Percentiles rank a stretch among this genome's conserved stretches.
Conservation (phyloP, 768 basidiomycete genomes). For the Sporobolomyces roseus region DNA sequence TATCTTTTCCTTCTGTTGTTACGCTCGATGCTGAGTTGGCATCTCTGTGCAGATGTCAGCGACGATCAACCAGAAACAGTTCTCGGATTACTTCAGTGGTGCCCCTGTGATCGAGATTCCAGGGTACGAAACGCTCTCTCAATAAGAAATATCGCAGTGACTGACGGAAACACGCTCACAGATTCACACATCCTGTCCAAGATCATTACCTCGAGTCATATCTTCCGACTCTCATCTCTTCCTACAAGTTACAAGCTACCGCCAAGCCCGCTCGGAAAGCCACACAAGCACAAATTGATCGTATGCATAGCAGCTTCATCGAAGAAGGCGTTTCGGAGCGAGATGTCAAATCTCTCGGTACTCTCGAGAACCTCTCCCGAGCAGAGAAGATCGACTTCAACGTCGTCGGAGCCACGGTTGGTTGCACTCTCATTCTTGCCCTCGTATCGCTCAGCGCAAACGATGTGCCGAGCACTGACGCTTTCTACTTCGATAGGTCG, state of each 20-base stretch:
- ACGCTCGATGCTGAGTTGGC: not conserved
- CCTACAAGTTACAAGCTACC: conserved; percentile 47
- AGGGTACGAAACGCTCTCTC: conserved; percentile 59
- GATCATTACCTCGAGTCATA: conserved; percentile 77
- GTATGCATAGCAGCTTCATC: conserved; percentile 56
- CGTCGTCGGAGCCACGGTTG: conserved; percentile 65
- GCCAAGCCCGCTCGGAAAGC: conserved; percentile 51
- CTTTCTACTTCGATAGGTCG: conserved; percentile 7
- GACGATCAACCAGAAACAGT: conserved; percentile 86
- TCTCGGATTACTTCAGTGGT: conserved; percentile 71
- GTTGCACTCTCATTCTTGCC: conserved; percentile 37
- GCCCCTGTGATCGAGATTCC: conserved; percentile 81
- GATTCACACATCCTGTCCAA: conserved; percentile 35
- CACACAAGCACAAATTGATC: conserved; percentile 55
- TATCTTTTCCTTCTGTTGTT: not conserved
- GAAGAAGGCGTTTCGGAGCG: conserved; percentile 56
- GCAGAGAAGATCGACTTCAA: conserved; percentile 69
- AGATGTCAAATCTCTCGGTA: conserved; percentile 53
- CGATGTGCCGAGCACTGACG: no score
- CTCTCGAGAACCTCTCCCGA: conserved; percentile 61
- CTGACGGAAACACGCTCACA: not conserved
- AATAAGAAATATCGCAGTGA: not conserved
- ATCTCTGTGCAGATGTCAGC: conserved; percentile 66
- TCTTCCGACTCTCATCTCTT: conserved; percentile 51
- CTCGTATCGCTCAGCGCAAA: no score